Evolutionary conservation across 768 basidiomycete genomes (phyloP), one percentile per base, ranked within the genome.

Genomic region (Tremella fuciformis): DNA sequence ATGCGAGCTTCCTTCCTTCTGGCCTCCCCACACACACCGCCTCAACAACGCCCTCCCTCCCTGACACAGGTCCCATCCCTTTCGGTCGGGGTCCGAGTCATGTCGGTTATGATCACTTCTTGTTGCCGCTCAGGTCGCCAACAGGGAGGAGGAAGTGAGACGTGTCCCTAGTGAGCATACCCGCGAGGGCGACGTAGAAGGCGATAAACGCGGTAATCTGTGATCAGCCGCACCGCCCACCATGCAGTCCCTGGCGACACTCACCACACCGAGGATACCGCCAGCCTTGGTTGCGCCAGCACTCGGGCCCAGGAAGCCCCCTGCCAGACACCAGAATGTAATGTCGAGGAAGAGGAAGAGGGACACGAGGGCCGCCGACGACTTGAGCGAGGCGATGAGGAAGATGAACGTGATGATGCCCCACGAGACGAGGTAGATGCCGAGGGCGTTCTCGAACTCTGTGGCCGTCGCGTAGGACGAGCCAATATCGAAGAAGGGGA

Each of bases 311-410:
- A 79, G 81, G 65, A 46, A 46, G 15, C 55, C 55, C 2, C 40
- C 55, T n/a, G 40, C 66, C 62, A 72, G 53, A 9, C 70, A 58
- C 53, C 63, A 68, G 67, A 76, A 86, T 6, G 85, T 85, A 50
- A 82, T 57, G 25, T 76, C 78, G 19, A 86, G 80, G 80, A 78
- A 83, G 74, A 79, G 74, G 71, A 86, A 82, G 16, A 86, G 71
- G 0, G 79, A 71, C 15, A 81, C 72, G 18, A 85, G 76, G 37
- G 80, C 80, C 40, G 84, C 39, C 48, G 82, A 84, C 22, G 81
- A 80, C 58, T 83, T 80, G 2, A 83, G 71, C 1, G 82, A 73
- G n/a, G 80, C 84, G 38, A 85, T 37, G 46, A 77, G 63, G 70
- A 78, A 74, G 67, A 78, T 59, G 56, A 70, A 64, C 15, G 71